Evolutionary conservation across 2,329 filamentous ascomycete species (phyloP), one percentile per base, ranked within the genome.

Genomic region (Alternaria ethzedia): DNA sequence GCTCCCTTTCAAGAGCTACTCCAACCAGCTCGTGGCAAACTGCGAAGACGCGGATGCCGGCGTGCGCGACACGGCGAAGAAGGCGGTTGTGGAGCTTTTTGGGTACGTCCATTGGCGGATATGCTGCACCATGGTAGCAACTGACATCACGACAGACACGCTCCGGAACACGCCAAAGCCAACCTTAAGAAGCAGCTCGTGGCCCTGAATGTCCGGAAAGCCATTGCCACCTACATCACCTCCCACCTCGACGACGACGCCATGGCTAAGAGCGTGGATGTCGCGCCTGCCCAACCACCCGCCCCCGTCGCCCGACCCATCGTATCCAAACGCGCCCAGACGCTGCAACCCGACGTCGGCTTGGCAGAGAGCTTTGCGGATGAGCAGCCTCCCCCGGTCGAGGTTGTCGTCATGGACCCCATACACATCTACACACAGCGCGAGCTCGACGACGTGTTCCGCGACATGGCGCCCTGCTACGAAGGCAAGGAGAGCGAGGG

Each of bases 1-100:
- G 43, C 83, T 97, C 68, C 89, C 90, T 41, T 97, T 97, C 81
- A 91, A 93, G 66, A 84, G 84, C 73, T 97, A 96, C 77, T 94
- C 97, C 2, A 91, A 92, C 3, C 86, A 87, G 11, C 85, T 97
- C 44, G 95, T 97, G 82, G 90, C 93, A 58, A 87, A 96, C 69
- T 86, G 97, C 45, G 95, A 97, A 81, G 94, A 97, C 79, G 91
- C 94, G 10, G 95, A 97, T 78, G 91, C 91, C 54, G 90, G 89
- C 80, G 94, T 97, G 68, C 89, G 95, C 78, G 94, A 97, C 74
- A 87, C 88, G 41, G 93, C 94, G 65, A 97, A 96, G 82, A 84
- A 84, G 59, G 91, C 92, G 2, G 90, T 97, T 52, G 91, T 97
- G 63, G 92, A 96, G 67, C 86, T 98, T 30, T 97, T 97, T 82